A percentile compares a stretch with the other conserved stretches of the same genome.
These are phyloP conservation scores for Verticillium klebahnii DNA, from an alignment of 2,329 filamentous ascomycete genomes.

Conservation along the genomic window DNA sequence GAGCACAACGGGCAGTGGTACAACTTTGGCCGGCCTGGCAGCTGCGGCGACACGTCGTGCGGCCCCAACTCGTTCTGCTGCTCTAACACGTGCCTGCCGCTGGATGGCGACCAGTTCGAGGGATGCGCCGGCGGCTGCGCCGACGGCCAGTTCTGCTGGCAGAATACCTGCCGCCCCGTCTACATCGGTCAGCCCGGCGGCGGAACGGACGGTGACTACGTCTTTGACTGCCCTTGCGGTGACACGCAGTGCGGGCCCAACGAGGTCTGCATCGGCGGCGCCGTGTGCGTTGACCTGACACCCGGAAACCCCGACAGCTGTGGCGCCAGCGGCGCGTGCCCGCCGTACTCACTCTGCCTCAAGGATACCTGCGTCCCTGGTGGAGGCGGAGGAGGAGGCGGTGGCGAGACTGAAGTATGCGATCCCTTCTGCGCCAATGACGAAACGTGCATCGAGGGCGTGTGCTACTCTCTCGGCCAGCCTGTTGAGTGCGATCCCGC, in stretches of 20 bases:
- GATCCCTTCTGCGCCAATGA: not conserved
- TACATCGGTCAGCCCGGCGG: not conserved
- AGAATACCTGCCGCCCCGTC: not conserved
- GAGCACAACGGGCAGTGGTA: not conserved
- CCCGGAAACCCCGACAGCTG: not conserved
- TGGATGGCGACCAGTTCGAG: not conserved
- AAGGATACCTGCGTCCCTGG: not conserved
- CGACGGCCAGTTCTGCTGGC: not conserved
- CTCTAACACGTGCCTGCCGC: not conserved
- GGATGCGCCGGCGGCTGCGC: not conserved
- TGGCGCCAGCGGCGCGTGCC: not conserved
- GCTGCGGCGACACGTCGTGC: not conserved
- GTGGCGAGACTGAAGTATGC: not conserved
- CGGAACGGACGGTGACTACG: not conserved
- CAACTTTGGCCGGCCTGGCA: not conserved
- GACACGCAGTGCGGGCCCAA: not conserved
- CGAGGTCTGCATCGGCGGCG: not conserved
- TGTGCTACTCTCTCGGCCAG: not conserved
- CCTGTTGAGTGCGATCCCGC: not conserved
- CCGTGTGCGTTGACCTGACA: not conserved
- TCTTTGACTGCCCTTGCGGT: not conserved
- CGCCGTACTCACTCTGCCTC: not conserved
- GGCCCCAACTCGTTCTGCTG: conserved; percentile 1
- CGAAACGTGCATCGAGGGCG: not conserved
- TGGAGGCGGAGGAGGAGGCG: not conserved